Evolutionary conservation across 805 yeast species (phyloP), one percentile per base, ranked within the genome.

Genomic region (Wickerhamomyces pijperi): DNA sequence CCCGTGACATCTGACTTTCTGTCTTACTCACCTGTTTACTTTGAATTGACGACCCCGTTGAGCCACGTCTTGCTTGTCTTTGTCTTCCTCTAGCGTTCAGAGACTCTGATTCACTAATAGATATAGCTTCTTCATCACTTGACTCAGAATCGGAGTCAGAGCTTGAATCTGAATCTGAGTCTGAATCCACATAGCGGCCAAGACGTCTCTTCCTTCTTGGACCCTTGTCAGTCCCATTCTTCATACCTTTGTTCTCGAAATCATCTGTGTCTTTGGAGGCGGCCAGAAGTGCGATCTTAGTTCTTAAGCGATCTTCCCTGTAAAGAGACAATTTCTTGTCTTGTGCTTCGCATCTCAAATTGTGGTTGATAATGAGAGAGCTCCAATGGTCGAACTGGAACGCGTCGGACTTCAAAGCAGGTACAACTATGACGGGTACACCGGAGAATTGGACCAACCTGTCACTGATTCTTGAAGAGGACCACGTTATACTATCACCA

Each of bases 371-470:
- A 5, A 25, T 12, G 5, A 25, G 5, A 9, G 29, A 12, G 14
- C 56, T 58, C 39, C 68, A 67, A 29, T 76, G 49, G 12, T 58
- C 49, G 3, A 46, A 42, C 50, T 77, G 82, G 56, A 72, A 78
- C n/a, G 56, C 45, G 34, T 63, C 62, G 74, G 75, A 67, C 40
- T 76, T 74, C 44, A 63, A 54, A 2, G 82, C 76, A 1, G 87
- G 82, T 0, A 75, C 79, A 36, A 79, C 70, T 19, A 80, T 66
- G n/a, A 76, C 71, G 0, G 88, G 87, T 14, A 78, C 67, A 4
- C 78, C 76, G 46, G 69, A 76, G 48, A 71, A 72, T 49, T 74
- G 76, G 21, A 80, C 81, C 35, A 79, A 61, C 36, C 83, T 60
- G 51, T 78, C 84, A 19, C 82, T 70, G 32, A 81, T 58, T 46